Evolutionary conservation across 1,284 basidiomycete species (phyloP), one percentile per base, ranked within the genome.

Genomic region (Cryptococcus sp.): DNA sequence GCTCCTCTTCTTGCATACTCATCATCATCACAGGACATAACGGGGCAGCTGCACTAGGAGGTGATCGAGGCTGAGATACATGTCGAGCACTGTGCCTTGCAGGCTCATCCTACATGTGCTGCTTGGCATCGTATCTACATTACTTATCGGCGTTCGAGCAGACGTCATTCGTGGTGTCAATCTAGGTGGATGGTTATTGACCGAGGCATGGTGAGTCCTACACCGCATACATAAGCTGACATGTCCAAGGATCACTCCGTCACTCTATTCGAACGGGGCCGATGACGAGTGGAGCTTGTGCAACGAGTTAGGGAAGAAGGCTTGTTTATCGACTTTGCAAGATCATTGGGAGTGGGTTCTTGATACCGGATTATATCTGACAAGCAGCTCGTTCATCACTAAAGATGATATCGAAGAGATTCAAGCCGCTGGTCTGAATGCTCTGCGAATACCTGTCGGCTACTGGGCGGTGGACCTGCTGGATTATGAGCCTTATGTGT

Each of bases 301-400:
- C 87, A 62, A 87, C 85, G 23, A 87, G 87, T 65, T 92, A 85
- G 88, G 79, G 72, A 22, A 76, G 77, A 26, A 63, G 77, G n/a
- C 62, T 65, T 52, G 72, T 69, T 59, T 86, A 87, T 25, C 80
- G 81, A n/a, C 68, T 13, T 80, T 91, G 58, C 87, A 93, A 69
- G 72, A 78, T 6, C 91, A 93, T 75, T 93, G 82, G 87, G 64
- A 82, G 86, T 61, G 89, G 86, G 76, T 78, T 5, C 20, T n/a
- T 51, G 62, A 52, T 29, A 50, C 15, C 49, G 40, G 3, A 34
- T 17, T 3, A 8, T 26, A 17, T 26, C 38, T 59, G 20, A 51
- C 19, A 13, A 13, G 46, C 40, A 74, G 74, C n/a, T 64, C 74
- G 11, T 76, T 74, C 60, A 70, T 66, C 56, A 69, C 65, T 7